Conservation (phyloP, 352 stramenopile genomes). For the Phytophthora constricta region DNA sequence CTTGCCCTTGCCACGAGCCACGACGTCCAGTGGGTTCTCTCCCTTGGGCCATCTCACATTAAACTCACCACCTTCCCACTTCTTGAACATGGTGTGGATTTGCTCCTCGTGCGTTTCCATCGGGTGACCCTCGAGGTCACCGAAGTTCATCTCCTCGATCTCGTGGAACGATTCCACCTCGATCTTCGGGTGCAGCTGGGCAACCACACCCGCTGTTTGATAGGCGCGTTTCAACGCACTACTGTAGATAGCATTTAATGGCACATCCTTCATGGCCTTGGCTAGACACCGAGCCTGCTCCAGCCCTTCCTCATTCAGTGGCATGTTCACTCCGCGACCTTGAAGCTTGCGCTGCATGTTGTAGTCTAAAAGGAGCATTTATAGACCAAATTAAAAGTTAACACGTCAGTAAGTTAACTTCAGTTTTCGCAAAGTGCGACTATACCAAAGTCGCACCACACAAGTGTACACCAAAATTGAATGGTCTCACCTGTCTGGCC, state of each 20-base stretch:
- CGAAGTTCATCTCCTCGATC: slow-evolving; percentile 89
- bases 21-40: slow-evolving; percentile 75
- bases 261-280: slow-evolving; percentile 69
- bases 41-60: slow-evolving; percentile 60
- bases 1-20: slow-evolving; percentile 62
- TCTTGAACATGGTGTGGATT: slow-evolving; percentile 65
- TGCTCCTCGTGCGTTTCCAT: slow-evolving; percentile 58
- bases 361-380: slow-evolving; percentile 69
- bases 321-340: slow-evolving; percentile 78
- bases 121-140: slow-evolving; percentile 69
- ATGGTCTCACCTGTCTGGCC: slow-evolving; percentile 60
- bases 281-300: slow-evolving; percentile 68
- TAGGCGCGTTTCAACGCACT: slow-evolving; percentile 58
- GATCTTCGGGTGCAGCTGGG: slow-evolving; percentile 60
- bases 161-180: slow-evolving; percentile 66
- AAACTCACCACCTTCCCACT: slow-evolving; percentile 68
- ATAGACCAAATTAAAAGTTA: slow-evolving; percentile 16
- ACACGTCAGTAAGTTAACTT: slow-evolving; percentile 4
- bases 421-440: too few relatives aligned
- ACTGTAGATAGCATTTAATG: slow-evolving; percentile 73
- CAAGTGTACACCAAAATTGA: background rate
- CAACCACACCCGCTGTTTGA: slow-evolving; percentile 62
- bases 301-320: slow-evolving; percentile 65
- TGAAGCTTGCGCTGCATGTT: slow-evolving; percentile 80
- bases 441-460: too few relatives aligned